Percentiles rank a stretch among this genome's conserved stretches.
These are phyloP conservation scores for Metarhizium rileyi DNA, from an alignment of 2,329 filamentous ascomycete species.

Conservation along the genomic window DNA sequence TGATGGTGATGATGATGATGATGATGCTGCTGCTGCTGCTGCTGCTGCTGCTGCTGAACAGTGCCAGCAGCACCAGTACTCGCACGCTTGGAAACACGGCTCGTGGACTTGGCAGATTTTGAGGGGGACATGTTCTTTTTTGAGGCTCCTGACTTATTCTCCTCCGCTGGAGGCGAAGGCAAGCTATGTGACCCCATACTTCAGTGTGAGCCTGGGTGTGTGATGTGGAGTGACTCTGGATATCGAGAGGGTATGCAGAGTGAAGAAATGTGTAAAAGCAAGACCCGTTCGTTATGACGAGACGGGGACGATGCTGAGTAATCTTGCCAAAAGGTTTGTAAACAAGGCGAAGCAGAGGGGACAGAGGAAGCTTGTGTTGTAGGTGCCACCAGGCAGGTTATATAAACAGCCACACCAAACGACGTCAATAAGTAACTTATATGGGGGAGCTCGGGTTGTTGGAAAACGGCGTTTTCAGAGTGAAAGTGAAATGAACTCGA, in stretches of 20 bases:
- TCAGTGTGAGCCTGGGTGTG: background rate
- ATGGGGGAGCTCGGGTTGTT: too few species aligned
- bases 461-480: background rate
- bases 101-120: slow-evolving; percentile 39
- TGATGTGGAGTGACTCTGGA: background rate
- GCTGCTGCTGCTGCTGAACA: too few species aligned
- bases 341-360: background rate
- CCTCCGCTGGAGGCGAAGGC: slow-evolving; percentile 44
- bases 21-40: too few species aligned
- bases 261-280: too few species aligned
- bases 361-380: background rate
- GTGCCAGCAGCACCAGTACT: slow-evolving; percentile 25
- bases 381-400: background rate
- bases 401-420: background rate
- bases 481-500: slow-evolving; percentile 1
- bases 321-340: background rate
- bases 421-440: too few species aligned
- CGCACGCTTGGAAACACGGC: slow-evolving; percentile 42
- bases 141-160: slow-evolving; percentile 25
- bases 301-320: background rate
- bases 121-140: slow-evolving; percentile 31
- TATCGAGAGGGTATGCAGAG: background rate
- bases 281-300: too few species aligned
- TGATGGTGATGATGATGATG: too few species aligned
- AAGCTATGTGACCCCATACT: slow-evolving; percentile 39